These are phyloP conservation scores for Fusarium nurragi DNA, from an alignment of 2,329 filamentous ascomycete species.

Conservation along the genomic window DNA sequence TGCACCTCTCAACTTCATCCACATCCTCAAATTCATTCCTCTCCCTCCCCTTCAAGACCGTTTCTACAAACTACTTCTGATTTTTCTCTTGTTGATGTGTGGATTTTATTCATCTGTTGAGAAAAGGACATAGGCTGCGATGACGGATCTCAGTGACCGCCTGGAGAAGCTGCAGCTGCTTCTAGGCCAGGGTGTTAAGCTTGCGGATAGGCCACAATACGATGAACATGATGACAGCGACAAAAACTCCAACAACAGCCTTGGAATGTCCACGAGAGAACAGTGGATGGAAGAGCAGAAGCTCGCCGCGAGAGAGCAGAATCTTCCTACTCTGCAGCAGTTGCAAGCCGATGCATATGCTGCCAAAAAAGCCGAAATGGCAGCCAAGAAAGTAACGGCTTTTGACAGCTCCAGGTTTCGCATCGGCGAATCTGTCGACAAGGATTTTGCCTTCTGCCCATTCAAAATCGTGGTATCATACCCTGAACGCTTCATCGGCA, in stretches of 20 bases:
- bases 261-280: conserved; percentile 10
- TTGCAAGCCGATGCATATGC: conserved; percentile 1
- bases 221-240: conserved; percentile 3
- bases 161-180: conserved; percentile 36
- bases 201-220: conserved; percentile 17
- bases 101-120: not conserved
- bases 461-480: conserved; percentile 67
- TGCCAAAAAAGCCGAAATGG: conserved; percentile 9
- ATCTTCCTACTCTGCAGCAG: not conserved
- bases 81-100: not conserved
- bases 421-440: conserved; percentile 38
- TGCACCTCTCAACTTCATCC: not conserved
- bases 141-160: conserved; percentile 35
- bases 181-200: conserved; percentile 35
- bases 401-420: conserved; percentile 41
- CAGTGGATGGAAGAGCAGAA: conserved; percentile 8
- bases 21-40: not conserved
- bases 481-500: conserved; percentile 67
- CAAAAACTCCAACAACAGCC: not conserved
- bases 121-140: conserved; percentile 3
- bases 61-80: not conserved
- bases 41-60: not conserved
- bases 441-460: conserved; percentile 55
- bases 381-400: conserved; percentile 14
- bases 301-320: not conserved